Percentiles rank a stretch among this genome's conserved stretches.
These are phyloP conservation scores for Chaetomiaceae sp. DNA, from an alignment of 2,329 filamentous ascomycete genomes.

Conservation along the genomic window DNA sequence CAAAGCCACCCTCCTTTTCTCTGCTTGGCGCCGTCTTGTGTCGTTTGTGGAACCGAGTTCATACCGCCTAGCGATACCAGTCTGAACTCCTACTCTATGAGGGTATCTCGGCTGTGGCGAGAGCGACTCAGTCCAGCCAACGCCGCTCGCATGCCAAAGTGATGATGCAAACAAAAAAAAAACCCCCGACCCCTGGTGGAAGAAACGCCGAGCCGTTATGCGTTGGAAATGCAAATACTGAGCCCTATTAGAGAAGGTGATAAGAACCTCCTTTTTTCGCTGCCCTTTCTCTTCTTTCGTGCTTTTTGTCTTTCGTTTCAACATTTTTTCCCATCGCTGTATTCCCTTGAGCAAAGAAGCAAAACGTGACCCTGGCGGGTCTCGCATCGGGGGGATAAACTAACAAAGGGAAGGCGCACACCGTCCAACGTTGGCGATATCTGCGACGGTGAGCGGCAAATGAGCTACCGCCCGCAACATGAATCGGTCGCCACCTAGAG, in stretches of 20 bases:
- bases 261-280: too few species aligned
- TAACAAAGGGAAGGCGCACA: too few species aligned
- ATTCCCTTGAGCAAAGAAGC: too few species aligned
- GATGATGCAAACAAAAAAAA: slow-evolving; percentile 14
- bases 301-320: too few species aligned
- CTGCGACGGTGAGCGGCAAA: too few species aligned
- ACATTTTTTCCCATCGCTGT: too few species aligned
- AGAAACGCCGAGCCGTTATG: slow-evolving; percentile 22
- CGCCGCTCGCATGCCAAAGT: slow-evolving; percentile 14
- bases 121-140: slow-evolving; percentile 14
- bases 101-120: slow-evolving; percentile 21
- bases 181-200: slow-evolving; percentile 5
- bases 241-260: slow-evolving; percentile 4
- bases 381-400: too few species aligned
- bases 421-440: too few species aligned
- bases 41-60: not conserved
- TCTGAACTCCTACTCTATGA: slow-evolving; percentile 19
- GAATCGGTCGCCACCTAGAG: too few species aligned
- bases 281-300: too few species aligned
- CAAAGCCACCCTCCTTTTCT: not conserved
- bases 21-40: not conserved
- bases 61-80: slow-evolving; percentile 15
- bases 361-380: not conserved
- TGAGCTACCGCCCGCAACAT: too few species aligned
- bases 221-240: slow-evolving; percentile 17